These are phyloP conservation scores for Scedosporium apiospermum DNA, from an alignment of 2,329 filamentous ascomycete genomes.

Conservation along the genomic window DNA sequence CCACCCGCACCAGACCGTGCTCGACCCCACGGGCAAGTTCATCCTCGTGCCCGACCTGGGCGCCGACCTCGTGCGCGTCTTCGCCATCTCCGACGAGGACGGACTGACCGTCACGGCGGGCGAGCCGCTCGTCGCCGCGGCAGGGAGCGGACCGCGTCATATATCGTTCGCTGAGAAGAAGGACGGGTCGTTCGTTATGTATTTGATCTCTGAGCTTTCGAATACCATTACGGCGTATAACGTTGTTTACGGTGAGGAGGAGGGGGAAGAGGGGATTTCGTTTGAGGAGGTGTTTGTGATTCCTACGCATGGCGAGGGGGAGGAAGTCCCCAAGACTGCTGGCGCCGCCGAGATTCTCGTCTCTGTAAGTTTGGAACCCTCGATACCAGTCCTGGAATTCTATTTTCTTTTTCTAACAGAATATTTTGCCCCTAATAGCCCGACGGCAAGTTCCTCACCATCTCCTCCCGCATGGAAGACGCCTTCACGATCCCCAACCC, in stretches of 20 bases:
- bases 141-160: constrained; percentile 57
- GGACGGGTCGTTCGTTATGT: constrained; percentile 40
- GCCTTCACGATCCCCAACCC: constrained; percentile 39
- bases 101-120: constrained; percentile 31
- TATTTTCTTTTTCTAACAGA: neutral
- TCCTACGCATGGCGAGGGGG: constrained; percentile 36
- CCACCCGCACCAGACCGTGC: constrained; percentile 54
- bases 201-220: constrained; percentile 50
- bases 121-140: constrained; percentile 28
- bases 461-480: constrained; percentile 58
- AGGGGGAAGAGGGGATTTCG: constrained; percentile 17
- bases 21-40: constrained; percentile 57
- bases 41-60: constrained; percentile 58
- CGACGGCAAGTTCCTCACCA: constrained; percentile 52
- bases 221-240: constrained; percentile 48
- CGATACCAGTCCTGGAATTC: neutral
- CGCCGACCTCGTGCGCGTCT: constrained; percentile 50
- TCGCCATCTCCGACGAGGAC: constrained; percentile 31
- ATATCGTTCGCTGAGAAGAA: constrained; percentile 42
- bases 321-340: constrained; percentile 28
- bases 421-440: constrained; percentile 27
- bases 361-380: constrained; percentile 37
- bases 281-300: constrained; percentile 38
- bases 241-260: constrained; percentile 38
- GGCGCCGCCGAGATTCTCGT: constrained; percentile 47